phyloP scores from a whole-genome alignment of 2,329 filamentous ascomycete genomes.

The Pseudogymnoascus sp. region DNA sequence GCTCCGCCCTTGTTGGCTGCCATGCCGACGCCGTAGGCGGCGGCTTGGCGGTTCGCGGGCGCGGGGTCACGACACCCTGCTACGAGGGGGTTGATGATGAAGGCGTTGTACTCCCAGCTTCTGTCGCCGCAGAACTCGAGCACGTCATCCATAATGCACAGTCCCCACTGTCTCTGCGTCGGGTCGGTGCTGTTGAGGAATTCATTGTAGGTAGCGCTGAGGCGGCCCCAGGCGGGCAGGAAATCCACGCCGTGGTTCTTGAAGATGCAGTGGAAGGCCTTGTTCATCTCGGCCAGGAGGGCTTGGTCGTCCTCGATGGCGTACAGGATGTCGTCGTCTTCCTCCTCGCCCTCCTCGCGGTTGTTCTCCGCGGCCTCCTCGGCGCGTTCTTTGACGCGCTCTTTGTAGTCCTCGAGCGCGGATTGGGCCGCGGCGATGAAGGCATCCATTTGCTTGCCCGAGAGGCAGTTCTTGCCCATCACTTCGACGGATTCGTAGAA shows the following conservation, averaged over 20 bases:
- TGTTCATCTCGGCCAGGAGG: conserved; percentile 97
- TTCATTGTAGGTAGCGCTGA: conserved; percentile 76
- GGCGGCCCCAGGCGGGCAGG: conserved; percentile 77
- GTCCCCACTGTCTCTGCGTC: conserved; percentile 95
- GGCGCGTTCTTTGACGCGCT: conserved; percentile 72
- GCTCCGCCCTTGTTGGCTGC: conserved; percentile 87
- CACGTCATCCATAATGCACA: conserved; percentile 98
- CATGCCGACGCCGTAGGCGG: conserved; percentile 91
- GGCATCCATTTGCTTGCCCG: conserved; percentile 67
- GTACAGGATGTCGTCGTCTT: conserved; percentile 77
- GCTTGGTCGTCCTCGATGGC: conserved; percentile 97
- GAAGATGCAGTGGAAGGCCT: conserved; percentile 98
- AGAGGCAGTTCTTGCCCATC: conserved; percentile 77
- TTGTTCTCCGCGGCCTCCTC: conserved; percentile 70
- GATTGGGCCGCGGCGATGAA: conserved; percentile 84
- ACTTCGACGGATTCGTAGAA: conserved; percentile 98
- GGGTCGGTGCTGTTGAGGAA: conserved; percentile 78
- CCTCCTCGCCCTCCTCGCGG: conserved; percentile 82
- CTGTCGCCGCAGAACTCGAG: conserved; percentile 91
- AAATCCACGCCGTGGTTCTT: conserved; percentile 87
- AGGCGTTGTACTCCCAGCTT: conserved; percentile 76
- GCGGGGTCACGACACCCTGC: conserved; percentile 79
- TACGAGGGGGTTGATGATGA: conserved; percentile 81
- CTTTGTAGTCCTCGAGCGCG: conserved; percentile 86
- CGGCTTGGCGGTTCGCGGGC: conserved; percentile 89